Conservation (phyloP, 495 filamentous ascomycete genomes). For the Penicillium paxilli region DNA sequence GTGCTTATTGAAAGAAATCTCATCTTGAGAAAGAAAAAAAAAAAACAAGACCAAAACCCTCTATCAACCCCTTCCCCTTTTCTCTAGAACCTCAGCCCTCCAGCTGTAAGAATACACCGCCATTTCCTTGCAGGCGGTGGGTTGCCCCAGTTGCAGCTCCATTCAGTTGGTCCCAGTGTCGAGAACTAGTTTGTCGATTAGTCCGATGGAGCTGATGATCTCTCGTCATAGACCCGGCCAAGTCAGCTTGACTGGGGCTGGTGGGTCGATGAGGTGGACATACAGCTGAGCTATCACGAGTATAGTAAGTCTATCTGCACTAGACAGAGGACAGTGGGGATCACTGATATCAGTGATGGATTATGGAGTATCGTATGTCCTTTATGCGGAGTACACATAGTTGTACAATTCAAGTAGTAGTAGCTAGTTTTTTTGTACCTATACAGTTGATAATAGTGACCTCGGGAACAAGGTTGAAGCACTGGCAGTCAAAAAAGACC, state of each 20-base stretch:
- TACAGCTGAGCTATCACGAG: too few species aligned
- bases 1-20: constrained; percentile 22
- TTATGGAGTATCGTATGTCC: too few species aligned
- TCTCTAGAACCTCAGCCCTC: background rate
- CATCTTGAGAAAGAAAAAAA: background rate
- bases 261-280: background rate
- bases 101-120: background rate
- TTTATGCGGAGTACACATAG: too few species aligned
- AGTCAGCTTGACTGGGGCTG: background rate
- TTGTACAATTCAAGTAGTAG: too few species aligned
- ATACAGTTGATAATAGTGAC: too few species aligned
- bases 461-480: background rate
- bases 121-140: background rate
- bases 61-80: background rate
- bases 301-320: too few species aligned
- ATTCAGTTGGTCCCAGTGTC: background rate
- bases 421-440: too few species aligned
- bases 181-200: background rate
- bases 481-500: constrained; percentile 4
- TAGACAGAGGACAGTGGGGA: too few species aligned
- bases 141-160: background rate
- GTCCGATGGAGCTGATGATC: constrained; percentile 4
- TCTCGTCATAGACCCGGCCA: background rate
- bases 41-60: too few species aligned
- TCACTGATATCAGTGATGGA: too few species aligned